Conservation (phyloP, 768 basidiomycete species). For the Rhodotorula kratochvilovae region DNA sequence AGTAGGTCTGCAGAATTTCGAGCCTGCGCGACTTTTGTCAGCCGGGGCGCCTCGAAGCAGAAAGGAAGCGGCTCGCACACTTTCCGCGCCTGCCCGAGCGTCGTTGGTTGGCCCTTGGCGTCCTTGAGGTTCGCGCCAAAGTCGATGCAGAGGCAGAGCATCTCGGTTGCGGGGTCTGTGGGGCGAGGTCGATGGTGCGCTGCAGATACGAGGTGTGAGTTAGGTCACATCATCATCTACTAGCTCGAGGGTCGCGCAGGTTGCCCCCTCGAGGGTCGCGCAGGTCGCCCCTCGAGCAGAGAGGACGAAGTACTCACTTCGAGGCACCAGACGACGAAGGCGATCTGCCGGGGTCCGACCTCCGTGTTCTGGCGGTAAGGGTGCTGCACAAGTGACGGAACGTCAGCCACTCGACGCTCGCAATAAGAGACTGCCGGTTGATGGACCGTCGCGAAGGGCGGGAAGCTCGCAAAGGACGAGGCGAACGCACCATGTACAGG, state of each 20-base stretch:
- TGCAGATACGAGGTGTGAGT: not conserved
- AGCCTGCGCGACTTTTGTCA: slow-evolving; percentile 47
- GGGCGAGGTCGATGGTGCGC: slow-evolving; percentile 36
- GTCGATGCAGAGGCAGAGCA: slow-evolving; percentile 43
- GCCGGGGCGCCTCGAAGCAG: not conserved
- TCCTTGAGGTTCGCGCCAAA: slow-evolving; percentile 38
- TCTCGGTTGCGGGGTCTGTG: slow-evolving; percentile 32
- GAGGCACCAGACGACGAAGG: slow-evolving; percentile 69
- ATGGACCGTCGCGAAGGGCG: too few species aligned
- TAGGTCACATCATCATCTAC: too few species aligned
- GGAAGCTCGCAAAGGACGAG: too few species aligned
- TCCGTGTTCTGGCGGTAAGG: slow-evolving; percentile 68
- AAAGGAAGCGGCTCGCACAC: slow-evolving; percentile 23
- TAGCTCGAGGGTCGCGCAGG: too few species aligned
- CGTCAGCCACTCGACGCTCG: too few species aligned
- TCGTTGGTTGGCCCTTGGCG: slow-evolving; percentile 40
- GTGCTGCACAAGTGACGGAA: not conserved
- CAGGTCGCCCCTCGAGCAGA: too few species aligned
- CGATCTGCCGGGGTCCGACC: slow-evolving; percentile 46
- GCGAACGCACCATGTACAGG: slow-evolving; percentile 31
- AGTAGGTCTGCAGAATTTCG: slow-evolving; percentile 46
- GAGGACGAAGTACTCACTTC: slow-evolving; percentile 51
- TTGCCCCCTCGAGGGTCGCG: not conserved
- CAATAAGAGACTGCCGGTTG: too few species aligned
- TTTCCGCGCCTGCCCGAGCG: slow-evolving; percentile 40